Evolutionary conservation across 2,329 filamentous ascomycete genomes (phyloP).

Genomic region (Penicillium sp.): DNA sequence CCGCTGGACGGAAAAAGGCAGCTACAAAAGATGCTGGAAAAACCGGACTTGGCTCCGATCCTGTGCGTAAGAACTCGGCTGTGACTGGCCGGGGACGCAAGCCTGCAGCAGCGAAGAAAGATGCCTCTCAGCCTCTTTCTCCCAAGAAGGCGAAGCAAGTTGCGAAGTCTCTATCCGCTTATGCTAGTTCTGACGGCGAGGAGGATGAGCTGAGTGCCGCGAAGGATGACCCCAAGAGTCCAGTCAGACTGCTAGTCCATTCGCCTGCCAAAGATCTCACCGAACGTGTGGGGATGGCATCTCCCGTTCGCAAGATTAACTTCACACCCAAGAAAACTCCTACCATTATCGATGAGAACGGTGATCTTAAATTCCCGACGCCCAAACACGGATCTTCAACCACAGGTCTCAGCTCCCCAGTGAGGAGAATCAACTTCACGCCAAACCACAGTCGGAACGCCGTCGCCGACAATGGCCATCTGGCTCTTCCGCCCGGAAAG

Average conservation of each 20-base stretch:
- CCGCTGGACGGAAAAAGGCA: slow-evolving; percentile 24
- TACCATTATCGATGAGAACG: slow-evolving; percentile 32
- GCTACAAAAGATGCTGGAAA: slow-evolving; percentile 24
- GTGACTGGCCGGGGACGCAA: slow-evolving; percentile 30
- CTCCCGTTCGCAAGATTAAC: slow-evolving; percentile 35
- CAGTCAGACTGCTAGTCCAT: slow-evolving; percentile 31
- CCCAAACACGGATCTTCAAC: slow-evolving; percentile 24
- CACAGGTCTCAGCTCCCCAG: slow-evolving; percentile 31
- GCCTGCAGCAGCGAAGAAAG: slow-evolving; percentile 33
- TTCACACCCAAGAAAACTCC: slow-evolving; percentile 28
- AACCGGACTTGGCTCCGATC: slow-evolving; percentile 45
- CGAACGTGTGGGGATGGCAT: slow-evolving; percentile 30
- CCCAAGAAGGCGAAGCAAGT: slow-evolving; percentile 51
- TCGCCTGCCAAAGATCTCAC: slow-evolving; percentile 33
- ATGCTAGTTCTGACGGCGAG: slow-evolving; percentile 39
- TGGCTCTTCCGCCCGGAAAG: slow-evolving; percentile 26
- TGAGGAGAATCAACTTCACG: slow-evolving; percentile 40
- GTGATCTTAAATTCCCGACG: slow-evolving; percentile 27
- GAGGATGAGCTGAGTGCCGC: slow-evolving; percentile 44
- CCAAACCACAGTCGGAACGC: slow-evolving; percentile 17
- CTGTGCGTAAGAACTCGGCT: slow-evolving; percentile 43
- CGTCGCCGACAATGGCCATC: slow-evolving; percentile 20
- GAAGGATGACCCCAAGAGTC: slow-evolving; percentile 31
- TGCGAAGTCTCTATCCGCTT: slow-evolving; percentile 38
- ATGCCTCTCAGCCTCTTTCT: slow-evolving; percentile 40